Evolutionary conservation across 495 filamentous ascomycete genomes (phyloP).

Genomic region (Penicilliopsis zonata): DNA sequence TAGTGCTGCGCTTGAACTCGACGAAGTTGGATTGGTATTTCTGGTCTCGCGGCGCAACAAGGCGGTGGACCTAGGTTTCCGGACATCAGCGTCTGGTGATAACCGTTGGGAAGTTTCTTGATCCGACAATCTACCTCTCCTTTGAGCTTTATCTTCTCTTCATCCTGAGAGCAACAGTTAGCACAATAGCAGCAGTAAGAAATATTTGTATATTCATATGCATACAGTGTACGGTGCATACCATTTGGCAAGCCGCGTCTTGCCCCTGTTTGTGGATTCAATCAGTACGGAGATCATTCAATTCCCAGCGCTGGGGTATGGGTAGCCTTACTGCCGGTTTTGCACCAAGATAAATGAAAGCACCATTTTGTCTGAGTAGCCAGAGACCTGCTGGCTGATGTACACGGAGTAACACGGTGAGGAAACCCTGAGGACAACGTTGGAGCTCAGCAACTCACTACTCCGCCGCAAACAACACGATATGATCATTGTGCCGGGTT

Average conservation of each 20-base stretch:
- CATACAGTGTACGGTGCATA: constrained; percentile 85
- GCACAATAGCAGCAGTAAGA: neutral
- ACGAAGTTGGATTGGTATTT: constrained; percentile 99
- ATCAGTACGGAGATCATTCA: too few species aligned
- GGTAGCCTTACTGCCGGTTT: constrained; percentile 76
- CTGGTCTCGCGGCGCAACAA: constrained; percentile 93
- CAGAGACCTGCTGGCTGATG: too few species aligned
- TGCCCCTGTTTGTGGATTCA: constrained; percentile 57
- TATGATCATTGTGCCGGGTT: too few species aligned
- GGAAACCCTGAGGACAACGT: too few species aligned
- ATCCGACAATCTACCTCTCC: constrained; percentile 48
- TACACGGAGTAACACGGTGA: too few species aligned
- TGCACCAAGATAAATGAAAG: constrained; percentile 94
- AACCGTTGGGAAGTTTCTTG: constrained; percentile 1
- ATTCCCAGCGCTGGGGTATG: too few species aligned
- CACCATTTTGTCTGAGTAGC: constrained; percentile 42
- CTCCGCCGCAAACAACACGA: too few species aligned
- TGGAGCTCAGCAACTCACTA: too few species aligned
- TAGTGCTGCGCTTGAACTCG: constrained; percentile 69
- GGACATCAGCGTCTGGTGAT: neutral
- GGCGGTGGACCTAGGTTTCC: constrained; percentile 70
- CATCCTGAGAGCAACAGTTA: constrained; percentile 41
- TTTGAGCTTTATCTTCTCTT: constrained; percentile 93
- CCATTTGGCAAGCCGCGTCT: constrained; percentile 97
- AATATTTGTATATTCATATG: constrained; percentile 2